Conservation (phyloP, 129 eudicot genomes). For the Cynara cardunculus region DNA sequence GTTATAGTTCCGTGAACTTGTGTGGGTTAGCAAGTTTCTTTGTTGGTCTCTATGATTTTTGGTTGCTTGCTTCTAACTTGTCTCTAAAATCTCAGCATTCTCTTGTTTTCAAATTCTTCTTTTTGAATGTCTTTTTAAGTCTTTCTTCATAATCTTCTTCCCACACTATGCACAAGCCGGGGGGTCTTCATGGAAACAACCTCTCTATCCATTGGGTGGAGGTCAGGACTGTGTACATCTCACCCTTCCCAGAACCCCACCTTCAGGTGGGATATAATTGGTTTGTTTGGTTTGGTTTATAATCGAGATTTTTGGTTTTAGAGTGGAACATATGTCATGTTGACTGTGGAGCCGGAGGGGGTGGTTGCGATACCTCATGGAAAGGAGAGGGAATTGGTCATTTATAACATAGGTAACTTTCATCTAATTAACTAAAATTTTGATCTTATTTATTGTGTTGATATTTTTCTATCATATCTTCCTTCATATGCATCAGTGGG, state of each 20-base stretch:
- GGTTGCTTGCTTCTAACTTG: too few relatives aligned
- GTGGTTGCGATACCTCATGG: slow-evolving; percentile 68
- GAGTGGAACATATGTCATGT: slow-evolving; percentile 48
- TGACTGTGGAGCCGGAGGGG: slow-evolving; percentile 85
- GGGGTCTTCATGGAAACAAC: too few relatives aligned
- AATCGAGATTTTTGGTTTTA: slow-evolving; percentile 22
- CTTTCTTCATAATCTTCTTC: too few relatives aligned
- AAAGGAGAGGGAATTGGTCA: slow-evolving; percentile 60
- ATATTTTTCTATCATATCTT: background rate
- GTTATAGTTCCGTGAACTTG: too few relatives aligned
- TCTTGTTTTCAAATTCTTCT: too few relatives aligned
- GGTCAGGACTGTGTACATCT: slow-evolving; percentile 37
- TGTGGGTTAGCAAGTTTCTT: too few relatives aligned
- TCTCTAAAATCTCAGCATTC: too few relatives aligned
- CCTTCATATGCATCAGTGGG: background rate
- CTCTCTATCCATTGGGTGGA: too few relatives aligned
- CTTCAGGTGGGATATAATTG: background rate
- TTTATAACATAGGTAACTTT: slow-evolving; percentile 73
- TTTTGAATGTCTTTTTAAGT: too few relatives aligned
- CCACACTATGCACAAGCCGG: too few relatives aligned
- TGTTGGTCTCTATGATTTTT: too few relatives aligned
- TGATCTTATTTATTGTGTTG: background rate
- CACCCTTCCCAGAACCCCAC: background rate
- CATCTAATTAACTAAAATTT: background rate
- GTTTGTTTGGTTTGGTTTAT: background rate